These are phyloP conservation scores for Acanthamoeba triangularis DNA, from an alignment of 208 protist genomes.

Conservation along the genomic window DNA sequence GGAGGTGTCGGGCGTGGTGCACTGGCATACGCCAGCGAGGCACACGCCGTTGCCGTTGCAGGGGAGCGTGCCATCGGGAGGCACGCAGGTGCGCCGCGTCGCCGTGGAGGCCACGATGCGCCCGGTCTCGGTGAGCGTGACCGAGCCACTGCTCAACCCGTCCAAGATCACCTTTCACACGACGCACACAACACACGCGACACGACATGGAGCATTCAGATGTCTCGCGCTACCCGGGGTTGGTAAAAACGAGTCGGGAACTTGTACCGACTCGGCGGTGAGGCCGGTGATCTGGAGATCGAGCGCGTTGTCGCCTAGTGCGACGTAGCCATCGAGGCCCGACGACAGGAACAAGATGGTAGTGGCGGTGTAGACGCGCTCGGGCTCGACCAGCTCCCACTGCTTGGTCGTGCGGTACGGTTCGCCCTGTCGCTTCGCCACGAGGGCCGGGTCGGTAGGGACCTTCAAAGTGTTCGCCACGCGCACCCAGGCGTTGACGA, in stretches of 20 bases:
- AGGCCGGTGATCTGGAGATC: neutral
- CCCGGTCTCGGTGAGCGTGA: neutral
- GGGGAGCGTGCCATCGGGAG: neutral
- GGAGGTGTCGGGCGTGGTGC: neutral
- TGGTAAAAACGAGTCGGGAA: too few species aligned
- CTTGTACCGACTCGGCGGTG: neutral
- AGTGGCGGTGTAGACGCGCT: neutral
- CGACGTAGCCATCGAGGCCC: conserved; percentile 1
- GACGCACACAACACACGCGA: neutral
- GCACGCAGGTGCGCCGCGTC: neutral
- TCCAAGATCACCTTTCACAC: too few species aligned
- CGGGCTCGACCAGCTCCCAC: conserved; percentile 16
- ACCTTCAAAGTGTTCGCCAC: neutral
- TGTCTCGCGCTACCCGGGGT: too few species aligned
- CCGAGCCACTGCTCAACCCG: too few species aligned
- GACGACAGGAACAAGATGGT: neutral
- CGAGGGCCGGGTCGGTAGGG: neutral
- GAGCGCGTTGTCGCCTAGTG: neutral
- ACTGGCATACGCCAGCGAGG: neutral
- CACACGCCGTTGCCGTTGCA: neutral
- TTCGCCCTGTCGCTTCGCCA: too few species aligned
- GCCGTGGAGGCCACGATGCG: neutral
- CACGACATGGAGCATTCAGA: neutral
- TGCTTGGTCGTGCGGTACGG: too few species aligned
- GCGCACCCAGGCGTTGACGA: conserved; percentile 57